Conservation (phyloP, 495 filamentous ascomycete species). For the Poronia punctata region DNA sequence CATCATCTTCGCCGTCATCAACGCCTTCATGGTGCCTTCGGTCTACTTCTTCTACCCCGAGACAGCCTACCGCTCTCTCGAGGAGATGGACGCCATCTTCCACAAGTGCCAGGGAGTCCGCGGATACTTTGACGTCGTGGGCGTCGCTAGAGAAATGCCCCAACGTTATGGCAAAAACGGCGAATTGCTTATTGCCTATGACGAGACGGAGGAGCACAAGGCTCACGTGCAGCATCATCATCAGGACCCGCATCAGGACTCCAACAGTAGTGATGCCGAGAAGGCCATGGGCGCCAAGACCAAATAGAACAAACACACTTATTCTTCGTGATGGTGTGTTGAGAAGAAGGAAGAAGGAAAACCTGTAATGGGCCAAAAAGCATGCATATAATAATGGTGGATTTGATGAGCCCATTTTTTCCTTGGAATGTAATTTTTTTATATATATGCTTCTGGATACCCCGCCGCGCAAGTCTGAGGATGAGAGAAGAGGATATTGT, state of each 20-base stretch:
- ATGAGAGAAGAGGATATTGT: conserved; percentile 4
- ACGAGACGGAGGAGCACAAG: conserved; percentile 35
- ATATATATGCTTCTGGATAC: conserved; percentile 1
- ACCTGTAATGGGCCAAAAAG: too few species aligned
- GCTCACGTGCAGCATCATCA: conserved; percentile 6
- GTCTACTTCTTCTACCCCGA: conserved; percentile 75
- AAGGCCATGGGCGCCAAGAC: conserved; percentile 14
- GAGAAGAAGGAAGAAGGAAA: too few species aligned
- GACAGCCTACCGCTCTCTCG: conserved; percentile 64
- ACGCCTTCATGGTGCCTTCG: conserved; percentile 61
- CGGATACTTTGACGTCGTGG: conserved; percentile 53
- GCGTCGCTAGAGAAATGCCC: conserved; percentile 52
- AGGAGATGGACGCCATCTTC: conserved; percentile 74
- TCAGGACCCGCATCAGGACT: conserved; percentile 9
- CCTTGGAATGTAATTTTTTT: not conserved
- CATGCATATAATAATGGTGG: too few species aligned
- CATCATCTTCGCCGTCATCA: conserved; percentile 73
- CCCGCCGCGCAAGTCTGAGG: not conserved
- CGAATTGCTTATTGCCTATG: conserved; percentile 56
- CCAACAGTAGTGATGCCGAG: conserved; percentile 10
- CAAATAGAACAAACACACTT: too few species aligned
- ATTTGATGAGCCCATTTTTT: too few species aligned
- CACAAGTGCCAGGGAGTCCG: conserved; percentile 45
- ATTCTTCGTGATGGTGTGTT: too few species aligned
- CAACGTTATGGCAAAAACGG: conserved; percentile 65